phyloP scores from a whole-genome alignment of 1,284 basidiomycete species.

The Ceratobasidium sp. region DNA sequence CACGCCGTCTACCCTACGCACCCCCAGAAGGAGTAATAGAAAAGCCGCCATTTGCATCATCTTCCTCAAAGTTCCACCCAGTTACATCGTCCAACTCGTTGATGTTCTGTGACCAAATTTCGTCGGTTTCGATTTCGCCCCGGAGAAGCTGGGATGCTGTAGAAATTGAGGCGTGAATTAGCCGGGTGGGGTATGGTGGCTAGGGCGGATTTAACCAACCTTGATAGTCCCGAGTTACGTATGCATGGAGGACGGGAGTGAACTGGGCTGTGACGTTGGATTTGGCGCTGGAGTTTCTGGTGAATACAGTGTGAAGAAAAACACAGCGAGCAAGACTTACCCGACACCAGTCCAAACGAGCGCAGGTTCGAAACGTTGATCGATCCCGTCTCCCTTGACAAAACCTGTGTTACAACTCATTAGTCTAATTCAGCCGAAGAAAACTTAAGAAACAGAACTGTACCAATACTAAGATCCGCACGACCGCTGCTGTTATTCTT shows the following conservation, averaged over 20 bases:
- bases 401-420: not conserved
- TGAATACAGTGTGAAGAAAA: not conserved
- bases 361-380: conserved; percentile 12
- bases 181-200: not conserved
- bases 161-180: not conserved
- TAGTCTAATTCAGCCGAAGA: not conserved
- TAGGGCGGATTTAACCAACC: not conserved
- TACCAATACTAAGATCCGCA: conserved; percentile 27
- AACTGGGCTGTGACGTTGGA: conserved; percentile 36
- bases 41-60: conserved; percentile 1
- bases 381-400: conserved; percentile 33
- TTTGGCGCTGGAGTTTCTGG: not conserved
- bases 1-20: not conserved
- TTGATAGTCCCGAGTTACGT: conserved; percentile 37
- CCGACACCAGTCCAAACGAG: conserved; percentile 29
- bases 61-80: conserved; percentile 39
- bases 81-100: conserved; percentile 36
- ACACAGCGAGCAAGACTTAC: not conserved
- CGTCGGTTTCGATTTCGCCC: conserved; percentile 17
- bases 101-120: conserved; percentile 21
- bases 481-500: conserved; percentile 30
- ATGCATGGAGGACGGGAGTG: conserved; percentile 24
- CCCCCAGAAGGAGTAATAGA: not conserved
- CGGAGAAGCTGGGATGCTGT: conserved; percentile 27
- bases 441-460: not conserved